phyloP scores from a whole-genome alignment of 176 grass and related monocot species.

The Carex scoparia region DNA sequence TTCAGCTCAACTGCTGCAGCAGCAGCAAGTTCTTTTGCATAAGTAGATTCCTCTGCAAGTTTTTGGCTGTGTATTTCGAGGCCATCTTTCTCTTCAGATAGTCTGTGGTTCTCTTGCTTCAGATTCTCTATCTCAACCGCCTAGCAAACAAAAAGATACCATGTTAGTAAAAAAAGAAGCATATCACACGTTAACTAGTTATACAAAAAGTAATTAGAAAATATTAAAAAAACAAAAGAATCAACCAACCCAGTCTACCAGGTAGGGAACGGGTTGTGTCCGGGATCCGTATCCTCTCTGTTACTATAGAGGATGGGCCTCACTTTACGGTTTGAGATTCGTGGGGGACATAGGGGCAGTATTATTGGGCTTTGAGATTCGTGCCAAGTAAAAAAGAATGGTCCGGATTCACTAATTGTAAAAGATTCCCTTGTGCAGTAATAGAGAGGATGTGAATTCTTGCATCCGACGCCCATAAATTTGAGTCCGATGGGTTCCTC shows the following conservation, averaged over 20 bases:
- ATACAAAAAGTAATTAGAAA: background rate
- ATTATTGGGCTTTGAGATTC: too few species aligned
- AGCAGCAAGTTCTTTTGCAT: slow-evolving; percentile 96
- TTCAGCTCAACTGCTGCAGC: slow-evolving; percentile 89
- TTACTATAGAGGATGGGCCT: too few species aligned
- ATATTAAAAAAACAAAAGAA: background rate
- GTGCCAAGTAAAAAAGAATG: too few species aligned
- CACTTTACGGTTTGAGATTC: too few species aligned
- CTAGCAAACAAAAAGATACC: slow-evolving; percentile 28
- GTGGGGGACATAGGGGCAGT: too few species aligned
- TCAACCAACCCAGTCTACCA: background rate
- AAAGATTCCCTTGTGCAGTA: too few species aligned
- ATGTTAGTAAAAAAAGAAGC: background rate
- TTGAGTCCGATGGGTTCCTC: too few species aligned
- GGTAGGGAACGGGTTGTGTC: too few species aligned
- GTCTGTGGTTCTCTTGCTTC: slow-evolving; percentile 80
- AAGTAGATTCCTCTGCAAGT: slow-evolving; percentile 79
- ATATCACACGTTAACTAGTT: background rate
- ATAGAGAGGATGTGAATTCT: too few species aligned
- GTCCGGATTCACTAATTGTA: too few species aligned
- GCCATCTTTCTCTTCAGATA: slow-evolving; percentile 78
- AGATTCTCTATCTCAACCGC: slow-evolving; percentile 85
- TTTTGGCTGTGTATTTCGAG: slow-evolving; percentile 86
- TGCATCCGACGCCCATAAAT: too few species aligned
- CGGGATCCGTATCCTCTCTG: too few species aligned